phyloP scores from a whole-genome alignment of 495 filamentous ascomycete species.

The Neurospora discreta region DNA sequence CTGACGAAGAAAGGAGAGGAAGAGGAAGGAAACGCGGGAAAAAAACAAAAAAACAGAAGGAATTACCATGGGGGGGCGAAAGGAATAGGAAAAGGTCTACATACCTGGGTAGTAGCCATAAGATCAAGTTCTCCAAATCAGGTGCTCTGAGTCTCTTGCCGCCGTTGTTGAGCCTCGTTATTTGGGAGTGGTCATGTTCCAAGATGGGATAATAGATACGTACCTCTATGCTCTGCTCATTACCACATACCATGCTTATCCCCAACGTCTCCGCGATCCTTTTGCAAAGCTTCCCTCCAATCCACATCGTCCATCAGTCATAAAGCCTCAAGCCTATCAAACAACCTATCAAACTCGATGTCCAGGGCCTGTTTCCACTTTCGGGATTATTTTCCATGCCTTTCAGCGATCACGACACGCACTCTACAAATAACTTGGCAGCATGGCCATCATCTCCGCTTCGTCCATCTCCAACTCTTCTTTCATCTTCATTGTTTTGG shows the following conservation, averaged over 20 bases:
- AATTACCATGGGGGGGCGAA: not conserved
- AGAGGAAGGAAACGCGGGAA: too few species aligned
- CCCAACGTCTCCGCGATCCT: not conserved
- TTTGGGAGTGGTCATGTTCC: not conserved
- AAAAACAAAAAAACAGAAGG: not conserved
- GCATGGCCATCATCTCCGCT: not conserved
- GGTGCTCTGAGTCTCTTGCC: not conserved
- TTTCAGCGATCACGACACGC: not conserved
- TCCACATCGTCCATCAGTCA: not conserved
- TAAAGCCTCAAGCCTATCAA: not conserved
- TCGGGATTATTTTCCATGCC: not conserved
- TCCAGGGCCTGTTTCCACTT: not conserved
- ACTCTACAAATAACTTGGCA: not conserved
- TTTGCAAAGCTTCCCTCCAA: not conserved
- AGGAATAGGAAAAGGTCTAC: not conserved
- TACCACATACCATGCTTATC: not conserved
- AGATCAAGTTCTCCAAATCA: not conserved
- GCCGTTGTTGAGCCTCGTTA: not conserved
- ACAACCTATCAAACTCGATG: not conserved
- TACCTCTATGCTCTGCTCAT: not conserved
- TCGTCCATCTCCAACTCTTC: not conserved
- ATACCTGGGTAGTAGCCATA: not conserved
- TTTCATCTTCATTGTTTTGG: not conserved
- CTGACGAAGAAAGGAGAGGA: rapidly evolving
- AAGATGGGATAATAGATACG: not conserved